Evolutionary conservation across 2,329 filamentous ascomycete genomes (phyloP), one percentile per base, ranked within the genome.

Genomic region (Colletotrichum sublineola): DNA sequence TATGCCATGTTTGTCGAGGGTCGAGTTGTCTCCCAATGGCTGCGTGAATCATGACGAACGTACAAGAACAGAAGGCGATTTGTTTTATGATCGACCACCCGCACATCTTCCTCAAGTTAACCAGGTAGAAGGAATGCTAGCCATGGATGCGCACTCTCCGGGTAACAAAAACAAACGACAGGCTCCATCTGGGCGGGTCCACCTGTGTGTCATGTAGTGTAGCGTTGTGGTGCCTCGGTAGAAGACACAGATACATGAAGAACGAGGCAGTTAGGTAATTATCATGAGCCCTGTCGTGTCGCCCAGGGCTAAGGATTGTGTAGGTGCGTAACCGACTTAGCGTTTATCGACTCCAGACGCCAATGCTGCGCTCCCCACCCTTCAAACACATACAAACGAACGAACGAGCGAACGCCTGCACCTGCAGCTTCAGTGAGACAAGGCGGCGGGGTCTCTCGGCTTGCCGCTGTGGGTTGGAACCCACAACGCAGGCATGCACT

Each of bases 291-390:
- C 24, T 24, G 24, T 24, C 46, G 11, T 24, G 48, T 48, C n/a
- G 20, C 46, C 11, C 46, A 29, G 46, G 46, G 46, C 46, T n/a
- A 48, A 33, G n/a, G 36, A 18, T 20, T 14, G 29, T 36, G 48
- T 40, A 33, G 44, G 46, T 15, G 18, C 12, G 29, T 20, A 33
- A n/a, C 52, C 40, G 31, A 36, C 7, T 57, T 46, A 57, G 62
- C 48, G 50, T 64, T 64, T 15, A 12, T 38, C n/a, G 36, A 56
- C 52, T 57, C 63, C 55, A 70, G 62, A 62, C 68, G 63, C 53
- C 67, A 69, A 69, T 69, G 52, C 53, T 46, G 53, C 61, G 15
- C 20, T 46, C 67, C 44, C 62, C 67, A 66, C 67, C 53, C 20
- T 65, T 60, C 67, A 66, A 46, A 58, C 62, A 60, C 67, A 66